These are phyloP conservation scores for Nothophaeocryptopus gaeumannii DNA, from an alignment of 2,329 filamentous ascomycete genomes.

Conservation along the genomic window DNA sequence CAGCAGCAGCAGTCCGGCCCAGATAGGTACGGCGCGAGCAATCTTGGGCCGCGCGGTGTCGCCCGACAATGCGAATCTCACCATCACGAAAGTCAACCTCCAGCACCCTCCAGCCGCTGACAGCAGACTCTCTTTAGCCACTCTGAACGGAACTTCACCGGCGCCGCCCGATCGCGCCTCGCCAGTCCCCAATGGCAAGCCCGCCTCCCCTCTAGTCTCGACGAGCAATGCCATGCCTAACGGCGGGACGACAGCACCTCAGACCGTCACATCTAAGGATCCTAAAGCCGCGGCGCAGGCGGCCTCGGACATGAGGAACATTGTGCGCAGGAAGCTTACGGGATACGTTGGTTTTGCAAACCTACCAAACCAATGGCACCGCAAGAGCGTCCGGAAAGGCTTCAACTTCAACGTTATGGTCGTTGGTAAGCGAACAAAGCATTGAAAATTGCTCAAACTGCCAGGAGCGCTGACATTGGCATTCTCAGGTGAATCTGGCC, in stretches of 20 bases:
- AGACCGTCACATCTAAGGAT: slow-evolving; percentile 64
- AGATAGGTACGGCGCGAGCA: slow-evolving; percentile 20
- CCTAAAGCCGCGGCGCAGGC: slow-evolving; percentile 56
- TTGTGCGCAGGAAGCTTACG: slow-evolving; percentile 95
- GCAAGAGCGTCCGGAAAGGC: slow-evolving; percentile 99
- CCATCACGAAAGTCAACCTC: slow-evolving; percentile 2
- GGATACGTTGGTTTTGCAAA: slow-evolving; percentile 99
- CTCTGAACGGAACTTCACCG: slow-evolving; percentile 43
- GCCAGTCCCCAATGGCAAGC: slow-evolving; percentile 52
- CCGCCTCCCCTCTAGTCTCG: slow-evolving; percentile 55
- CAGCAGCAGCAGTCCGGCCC: slow-evolving; percentile 18
- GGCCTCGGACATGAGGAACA: slow-evolving; percentile 71
- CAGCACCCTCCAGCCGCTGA: slow-evolving; percentile 15
- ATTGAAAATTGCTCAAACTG: background rate
- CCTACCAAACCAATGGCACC: slow-evolving; percentile 99
- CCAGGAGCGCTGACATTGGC: slow-evolving; percentile 16
- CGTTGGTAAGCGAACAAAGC: slow-evolving; percentile 70
- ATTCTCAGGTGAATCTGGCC: slow-evolving; percentile 84
- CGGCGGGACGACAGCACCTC: slow-evolving; percentile 47
- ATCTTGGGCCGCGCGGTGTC: slow-evolving; percentile 22
- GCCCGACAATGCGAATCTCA: slow-evolving; percentile 25
- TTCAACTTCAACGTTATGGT: slow-evolving; percentile 99
- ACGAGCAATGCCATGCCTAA: slow-evolving; percentile 56
- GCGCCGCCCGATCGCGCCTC: slow-evolving; percentile 48
- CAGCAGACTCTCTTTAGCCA: slow-evolving; percentile 36